These are phyloP conservation scores for Sapria himalayana DNA, from an alignment of 345 rosid genomes.

Conservation along the genomic window DNA sequence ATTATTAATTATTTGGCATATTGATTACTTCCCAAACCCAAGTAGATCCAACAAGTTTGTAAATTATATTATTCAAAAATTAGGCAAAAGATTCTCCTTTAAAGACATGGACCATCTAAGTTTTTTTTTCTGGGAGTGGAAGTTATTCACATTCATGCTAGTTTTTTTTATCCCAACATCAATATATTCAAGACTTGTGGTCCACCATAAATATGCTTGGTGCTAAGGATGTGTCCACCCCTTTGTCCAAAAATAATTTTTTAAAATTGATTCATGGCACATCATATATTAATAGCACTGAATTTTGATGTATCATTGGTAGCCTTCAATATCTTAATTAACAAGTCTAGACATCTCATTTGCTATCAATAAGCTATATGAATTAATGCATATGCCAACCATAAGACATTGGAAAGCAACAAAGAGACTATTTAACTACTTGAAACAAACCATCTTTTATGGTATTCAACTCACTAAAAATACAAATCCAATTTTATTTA, in stretches of 20 bases:
- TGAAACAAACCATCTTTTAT: neutral
- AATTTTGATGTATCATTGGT: neutral
- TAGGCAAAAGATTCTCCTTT: neutral
- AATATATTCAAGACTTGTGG: neutral
- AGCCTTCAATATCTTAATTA: too few relatives aligned
- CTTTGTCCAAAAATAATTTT: neutral
- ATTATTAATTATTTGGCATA: too few relatives aligned
- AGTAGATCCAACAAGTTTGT: neutral
- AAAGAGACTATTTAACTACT: neutral
- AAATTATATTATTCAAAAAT: neutral
- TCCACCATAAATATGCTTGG: neutral
- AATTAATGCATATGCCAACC: neutral
- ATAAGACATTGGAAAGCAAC: neutral
- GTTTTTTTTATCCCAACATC: too few relatives aligned
- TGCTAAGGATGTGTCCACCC: neutral
- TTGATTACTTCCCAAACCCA: neutral
- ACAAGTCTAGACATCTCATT: neutral
- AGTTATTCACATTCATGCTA: neutral
- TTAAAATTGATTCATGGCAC: neutral
- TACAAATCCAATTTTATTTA: neutral
- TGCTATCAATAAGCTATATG: neutral
- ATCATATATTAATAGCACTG: neutral
- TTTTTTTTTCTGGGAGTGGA: neutral
- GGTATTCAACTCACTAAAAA: neutral
- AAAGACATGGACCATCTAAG: neutral